Evolutionary conservation across 352 stramenopile genomes (phyloP), one percentile per base, ranked within the genome.

Genomic region (Albugo candida): DNA sequence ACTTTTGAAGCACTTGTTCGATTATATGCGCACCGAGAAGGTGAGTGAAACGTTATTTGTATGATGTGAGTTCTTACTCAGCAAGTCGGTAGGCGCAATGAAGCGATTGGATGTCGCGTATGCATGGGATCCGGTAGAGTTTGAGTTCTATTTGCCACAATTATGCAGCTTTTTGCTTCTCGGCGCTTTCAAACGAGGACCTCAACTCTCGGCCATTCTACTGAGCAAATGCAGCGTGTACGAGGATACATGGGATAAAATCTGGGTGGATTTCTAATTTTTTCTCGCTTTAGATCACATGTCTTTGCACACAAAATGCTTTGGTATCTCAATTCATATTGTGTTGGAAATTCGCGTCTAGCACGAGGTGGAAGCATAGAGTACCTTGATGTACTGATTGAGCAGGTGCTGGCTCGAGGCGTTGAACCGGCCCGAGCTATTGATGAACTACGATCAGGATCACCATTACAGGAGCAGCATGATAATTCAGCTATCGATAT

Each of bases 141-240:
- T 89, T 45, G 76, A 84, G 57, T 89, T 89, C 41, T 89, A 89
- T 51, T 50, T 87, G 41, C 77, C 77, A 41, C 77, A 89, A 53
- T 55, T 89, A 20, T 87, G 74, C 63, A 82, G 71, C 19, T 89
- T 85, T 49, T n/a, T 89, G 46, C 47, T 89, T 48, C 60, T 86
- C 2, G 72, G 70, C 17, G 72, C 63, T 1, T 83, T 83, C 49
- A 52, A 63, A 16, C 54, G 76, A 40, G 83, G 71, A 13, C 69
- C 70, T 18, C 70, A 85, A 43, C 56, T 86, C 11, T 71, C 60
- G 36, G 43, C 65, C 5, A 77, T 89, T 41, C 50, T 89, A 41
- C 49, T 89, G n/a, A 62, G 70, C 5, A 83, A 86, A 54, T 89
- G 73, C 61, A 81, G 65, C 49, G 56, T 69, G 65, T 84, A 76